These are phyloP conservation scores for Podospora pseudocomata DNA, from an alignment of 495 filamentous ascomycete genomes.

Conservation along the genomic window DNA sequence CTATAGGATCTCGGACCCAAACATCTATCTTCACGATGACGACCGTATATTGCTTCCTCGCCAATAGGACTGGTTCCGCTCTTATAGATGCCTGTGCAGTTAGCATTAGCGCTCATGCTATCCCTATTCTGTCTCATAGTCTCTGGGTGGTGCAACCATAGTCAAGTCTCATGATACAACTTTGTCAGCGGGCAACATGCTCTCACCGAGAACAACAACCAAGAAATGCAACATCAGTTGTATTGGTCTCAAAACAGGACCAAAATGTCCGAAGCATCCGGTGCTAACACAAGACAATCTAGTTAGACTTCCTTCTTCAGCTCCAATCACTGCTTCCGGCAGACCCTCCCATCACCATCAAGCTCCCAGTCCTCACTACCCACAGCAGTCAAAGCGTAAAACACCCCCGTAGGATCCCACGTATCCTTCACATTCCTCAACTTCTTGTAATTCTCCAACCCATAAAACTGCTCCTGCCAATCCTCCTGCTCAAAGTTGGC, in stretches of 20 bases:
- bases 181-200: background rate
- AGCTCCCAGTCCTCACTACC: background rate
- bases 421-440: constrained; percentile 2
- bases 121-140: background rate
- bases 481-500: background rate
- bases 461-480: constrained; percentile 7
- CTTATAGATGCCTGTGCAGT: background rate
- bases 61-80: background rate
- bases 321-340: background rate
- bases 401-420: background rate
- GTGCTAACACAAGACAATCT: background rate
- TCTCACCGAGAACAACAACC: background rate
- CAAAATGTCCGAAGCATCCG: background rate
- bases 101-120: background rate
- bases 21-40: background rate
- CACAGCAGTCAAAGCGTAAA: background rate
- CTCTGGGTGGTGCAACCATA: background rate
- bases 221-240: background rate
- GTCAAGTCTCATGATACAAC: background rate
- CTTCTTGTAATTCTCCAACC: background rate
- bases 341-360: constrained; percentile 1
- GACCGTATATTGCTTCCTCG: background rate
- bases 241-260: background rate
- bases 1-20: background rate
- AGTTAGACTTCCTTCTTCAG: background rate